Base-by-base conservation (phyloP, 768 basidiomycete species). In the Suillus clintonianus region DNA sequence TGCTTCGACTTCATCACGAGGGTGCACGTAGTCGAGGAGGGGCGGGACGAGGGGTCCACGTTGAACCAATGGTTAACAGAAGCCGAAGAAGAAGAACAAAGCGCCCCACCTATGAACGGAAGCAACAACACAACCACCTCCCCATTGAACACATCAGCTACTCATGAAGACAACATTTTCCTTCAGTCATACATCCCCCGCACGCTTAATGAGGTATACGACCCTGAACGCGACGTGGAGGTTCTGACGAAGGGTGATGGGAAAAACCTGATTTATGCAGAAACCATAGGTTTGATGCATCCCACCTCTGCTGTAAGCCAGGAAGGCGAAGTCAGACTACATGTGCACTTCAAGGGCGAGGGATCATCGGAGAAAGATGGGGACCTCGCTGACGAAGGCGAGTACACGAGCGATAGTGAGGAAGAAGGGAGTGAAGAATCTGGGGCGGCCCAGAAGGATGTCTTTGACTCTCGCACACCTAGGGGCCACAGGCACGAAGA, bases 401-500 rank as follows among this genome's bases (percentile, higher is more conserved):
- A 72, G 30, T 69, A 61, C 41, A 77, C 77, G 32, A 74, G 67
- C 30, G 76, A 74, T 19, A 74, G 73, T 22, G 77, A 69, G 30
- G 81, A 77, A 53, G 75, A 74, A 39, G 78, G 72, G 27, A 75
- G 74, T 41, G 81, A 73, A 42, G 76, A 68, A 10, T 66, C 60
- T 39, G 77, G 74, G 30, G 65, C 62, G 17, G 70, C 62, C 22
- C 65, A 71, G 27, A 68, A 70, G 17, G 70, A 80, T 32, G 74
- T 65, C 11, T 82, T 81, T 59, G 68, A 62, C 34, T 30, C 78
- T 39, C 88, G 89, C 66, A 83, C 75, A 64, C 90, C 90, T 34
- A 81, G 92, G 67, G 96, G 97, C 2, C 96, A 97, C 78, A 86
- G 93, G 65, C 90, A 96, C 69, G 97, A 98, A 79, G 95, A 97